Conservation (phyloP, 2,329 filamentous ascomycete species). For the Penicillium sp. region DNA sequence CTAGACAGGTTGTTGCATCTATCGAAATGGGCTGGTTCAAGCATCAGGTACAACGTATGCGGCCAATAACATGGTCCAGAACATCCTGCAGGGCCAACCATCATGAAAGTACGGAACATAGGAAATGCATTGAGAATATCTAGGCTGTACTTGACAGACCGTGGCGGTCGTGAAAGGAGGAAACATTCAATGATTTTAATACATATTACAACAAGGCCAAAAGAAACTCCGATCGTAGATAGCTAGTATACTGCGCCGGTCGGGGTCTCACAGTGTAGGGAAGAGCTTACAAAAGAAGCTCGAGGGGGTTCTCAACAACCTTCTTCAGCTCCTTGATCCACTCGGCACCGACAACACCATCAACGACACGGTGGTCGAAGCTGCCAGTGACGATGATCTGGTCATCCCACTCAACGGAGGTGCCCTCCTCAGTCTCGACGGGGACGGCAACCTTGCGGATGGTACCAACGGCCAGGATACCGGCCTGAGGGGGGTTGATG, state of each 20-base stretch:
- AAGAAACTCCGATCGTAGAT: slow-evolving; percentile 9
- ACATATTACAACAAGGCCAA: slow-evolving; percentile 26
- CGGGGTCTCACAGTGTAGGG: no score
- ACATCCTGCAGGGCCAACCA: no score
- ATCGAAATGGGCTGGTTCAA: no score
- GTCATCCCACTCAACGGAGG: slow-evolving; percentile 81
- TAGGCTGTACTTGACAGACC: no score
- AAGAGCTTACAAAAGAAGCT: slow-evolving; percentile 78
- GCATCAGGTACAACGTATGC: no score
- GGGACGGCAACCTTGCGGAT: slow-evolving; percentile 91
- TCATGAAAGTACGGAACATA: slow-evolving; percentile 9
- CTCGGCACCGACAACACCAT: slow-evolving; percentile 90
- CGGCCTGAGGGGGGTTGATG: slow-evolving; percentile 96
- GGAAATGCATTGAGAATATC: no score
- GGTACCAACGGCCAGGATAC: slow-evolving; percentile 88
- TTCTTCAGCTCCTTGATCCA: slow-evolving; percentile 97
- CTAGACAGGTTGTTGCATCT: no score
- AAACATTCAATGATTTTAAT: slow-evolving; percentile 29
- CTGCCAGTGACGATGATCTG: slow-evolving; percentile 90
- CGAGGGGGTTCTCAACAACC: slow-evolving; percentile 91
- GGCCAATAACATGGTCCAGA: no score
- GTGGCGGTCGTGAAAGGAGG: no score
- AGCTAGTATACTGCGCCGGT: no score
- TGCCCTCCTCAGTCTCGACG: slow-evolving; percentile 73
- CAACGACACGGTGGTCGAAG: slow-evolving; percentile 98